Base-by-base conservation (phyloP, 2,329 filamentous ascomycete species). In the Pseudopyricularia cyperi region DNA sequence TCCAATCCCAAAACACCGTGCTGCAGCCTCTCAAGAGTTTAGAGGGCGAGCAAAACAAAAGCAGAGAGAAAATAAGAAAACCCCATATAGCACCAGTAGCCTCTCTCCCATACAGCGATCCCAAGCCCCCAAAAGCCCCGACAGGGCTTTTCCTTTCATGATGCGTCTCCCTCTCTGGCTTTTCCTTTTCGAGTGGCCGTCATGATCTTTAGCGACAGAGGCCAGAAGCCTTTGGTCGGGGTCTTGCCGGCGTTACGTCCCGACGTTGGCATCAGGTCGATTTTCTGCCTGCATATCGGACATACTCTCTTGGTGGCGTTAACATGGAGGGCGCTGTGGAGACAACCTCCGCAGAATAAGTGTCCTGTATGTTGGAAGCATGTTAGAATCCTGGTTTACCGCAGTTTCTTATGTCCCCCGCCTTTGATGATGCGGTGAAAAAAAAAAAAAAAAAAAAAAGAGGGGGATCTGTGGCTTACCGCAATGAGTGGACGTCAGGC, bases 401-500 rank as follows among this genome's bases (percentile, higher is more conserved):
- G 9, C 4, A 9, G 28, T 22, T 26, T 44, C 4, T 35, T 35
- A 7, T 35, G n/a, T n/a, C n/a, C n/a, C n/a, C n/a, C n/a, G n/a
- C 11, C 11, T 42, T 4, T 19, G 17, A 12, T 11, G 37, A 2
- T 19, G 37, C 7, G 9, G 17, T n/a, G n/a, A 9, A 26, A 33
- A 7, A 14, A n/a, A 28, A 32, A 44, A 35, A n/a, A 46, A 7
- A 3, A 30, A 35, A 47, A 39, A 49, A 22, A 11, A 35, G 37
- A 32, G 34, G 28, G 37, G 44, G 39, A 28, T 39, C 11, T 11
- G 32, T 12, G 5, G 68, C 78, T 57, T 77, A 84, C 81, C 81
- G 63, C 81, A 85, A 63, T 83, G 77, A 3, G 81, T 85, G 46
- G 83, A 75, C 1, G 79, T 82, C 55, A 85, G 59, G 28, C 71